Percentiles rank a stretch among this genome's conserved stretches.
Conservation (phyloP, 2,329 filamentous ascomycete species). For the Cercospora beticola region DNA sequence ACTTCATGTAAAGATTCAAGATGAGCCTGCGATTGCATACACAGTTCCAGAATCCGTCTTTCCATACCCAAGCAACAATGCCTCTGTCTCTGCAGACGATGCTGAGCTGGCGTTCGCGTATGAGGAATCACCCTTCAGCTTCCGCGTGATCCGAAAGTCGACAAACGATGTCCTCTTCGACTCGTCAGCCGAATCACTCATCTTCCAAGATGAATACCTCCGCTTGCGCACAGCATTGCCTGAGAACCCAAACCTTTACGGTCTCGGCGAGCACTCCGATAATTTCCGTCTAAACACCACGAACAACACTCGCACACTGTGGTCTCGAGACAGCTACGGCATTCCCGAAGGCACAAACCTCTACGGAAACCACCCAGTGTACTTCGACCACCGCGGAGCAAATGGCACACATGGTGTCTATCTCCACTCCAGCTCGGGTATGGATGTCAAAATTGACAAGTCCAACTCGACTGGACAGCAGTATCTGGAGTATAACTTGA, state of each 20-base stretch:
- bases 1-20: constrained; percentile 65
- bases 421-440: constrained; percentile 68
- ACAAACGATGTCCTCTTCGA: constrained; percentile 35
- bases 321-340: constrained; percentile 65
- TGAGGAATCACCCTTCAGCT: constrained; percentile 34
- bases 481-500: constrained; percentile 74
- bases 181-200: constrained; percentile 33
- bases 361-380: constrained; percentile 72
- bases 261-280: constrained; percentile 74
- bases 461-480: constrained; percentile 52
- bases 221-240: constrained; percentile 71
- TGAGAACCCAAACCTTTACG: constrained; percentile 68
- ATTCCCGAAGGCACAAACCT: constrained; percentile 64
- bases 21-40: constrained; percentile 66
- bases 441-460: constrained; percentile 73
- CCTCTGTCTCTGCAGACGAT: constrained; percentile 26
- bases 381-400: constrained; percentile 65
- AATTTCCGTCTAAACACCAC: constrained; percentile 56
- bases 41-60: constrained; percentile 70
- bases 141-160: constrained; percentile 29
- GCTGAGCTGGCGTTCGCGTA: constrained; percentile 32
- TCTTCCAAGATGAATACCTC: constrained; percentile 45
- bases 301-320: constrained; percentile 68
- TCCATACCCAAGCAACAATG: constrained; percentile 54
- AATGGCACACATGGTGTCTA: constrained; percentile 64